Percentiles rank a stretch among this genome's conserved stretches.
Evolutionary conservation across 257 asterid genomes (phyloP).

Genomic region (Ballota nigra): DNA sequence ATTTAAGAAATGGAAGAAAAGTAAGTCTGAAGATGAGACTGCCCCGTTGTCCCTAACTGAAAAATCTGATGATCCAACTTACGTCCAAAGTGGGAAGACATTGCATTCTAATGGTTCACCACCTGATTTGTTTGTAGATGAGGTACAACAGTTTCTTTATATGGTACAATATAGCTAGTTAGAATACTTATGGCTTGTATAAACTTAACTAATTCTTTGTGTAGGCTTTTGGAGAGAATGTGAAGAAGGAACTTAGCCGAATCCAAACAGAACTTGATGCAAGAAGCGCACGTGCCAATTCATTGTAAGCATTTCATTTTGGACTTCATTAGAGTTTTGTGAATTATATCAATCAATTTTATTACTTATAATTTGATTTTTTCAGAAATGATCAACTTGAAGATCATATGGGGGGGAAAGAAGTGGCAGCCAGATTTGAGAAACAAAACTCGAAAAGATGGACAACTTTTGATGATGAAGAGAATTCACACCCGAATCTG

Average conservation of each 20-base stretch:
- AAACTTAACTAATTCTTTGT: background rate
- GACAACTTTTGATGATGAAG: slow-evolving; percentile 62
- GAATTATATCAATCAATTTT: background rate
- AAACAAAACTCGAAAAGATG: slow-evolving; percentile 34
- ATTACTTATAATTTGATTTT: background rate
- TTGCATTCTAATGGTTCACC: slow-evolving; percentile 49
- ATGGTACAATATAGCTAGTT: background rate
- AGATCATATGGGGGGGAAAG: slow-evolving; percentile 41
- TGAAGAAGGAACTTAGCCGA: slow-evolving; percentile 51
- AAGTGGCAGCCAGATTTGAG: slow-evolving; percentile 8
- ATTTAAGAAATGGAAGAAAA: slow-evolving; percentile 80
- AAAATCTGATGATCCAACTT: slow-evolving; percentile 46
- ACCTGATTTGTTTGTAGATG: slow-evolving; percentile 47
- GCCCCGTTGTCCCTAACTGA: slow-evolving; percentile 57
- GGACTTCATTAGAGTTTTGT: background rate
- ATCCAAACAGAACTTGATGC: slow-evolving; percentile 50
- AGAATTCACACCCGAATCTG: slow-evolving; percentile 69
- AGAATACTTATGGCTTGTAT: background rate
- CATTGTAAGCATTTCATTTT: slow-evolving; percentile 47
- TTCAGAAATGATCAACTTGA: slow-evolving; percentile 59
- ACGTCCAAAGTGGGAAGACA: slow-evolving; percentile 45
- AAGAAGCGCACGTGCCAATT: slow-evolving; percentile 34
- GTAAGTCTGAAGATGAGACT: slow-evolving; percentile 59
- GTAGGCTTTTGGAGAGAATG: slow-evolving; percentile 59
- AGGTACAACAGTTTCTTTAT: slow-evolving; percentile 36